Conservation (phyloP, 23 red algal genomes). For the Gracilariopsis chorda region DNA sequence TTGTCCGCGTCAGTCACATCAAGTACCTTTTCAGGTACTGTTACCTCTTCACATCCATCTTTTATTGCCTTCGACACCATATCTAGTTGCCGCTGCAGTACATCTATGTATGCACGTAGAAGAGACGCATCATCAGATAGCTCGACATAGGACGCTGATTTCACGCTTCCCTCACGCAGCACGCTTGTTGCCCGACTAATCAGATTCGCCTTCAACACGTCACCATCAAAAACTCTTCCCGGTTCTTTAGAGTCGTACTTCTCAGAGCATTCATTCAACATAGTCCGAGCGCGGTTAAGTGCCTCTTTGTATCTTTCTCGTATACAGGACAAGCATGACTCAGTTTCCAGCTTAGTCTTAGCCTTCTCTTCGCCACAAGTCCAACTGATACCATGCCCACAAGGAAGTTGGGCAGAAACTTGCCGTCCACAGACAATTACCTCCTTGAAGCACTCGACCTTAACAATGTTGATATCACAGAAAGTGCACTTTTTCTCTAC, state of each 20-base stretch:
- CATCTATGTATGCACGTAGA: background rate
- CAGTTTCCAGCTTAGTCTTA: background rate
- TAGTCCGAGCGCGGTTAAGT: background rate
- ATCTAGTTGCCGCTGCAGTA: background rate
- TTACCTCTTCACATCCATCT: background rate
- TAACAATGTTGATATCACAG: background rate
- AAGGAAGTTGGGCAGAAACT: background rate
- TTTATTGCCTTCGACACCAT: background rate
- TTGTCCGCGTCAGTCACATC: background rate
- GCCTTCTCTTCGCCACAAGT: constrained; percentile 46
- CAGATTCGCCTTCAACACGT: background rate
- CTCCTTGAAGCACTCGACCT: constrained; percentile 23
- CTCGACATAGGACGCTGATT: background rate
- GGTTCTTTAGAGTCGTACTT: background rate
- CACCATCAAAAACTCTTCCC: background rate
- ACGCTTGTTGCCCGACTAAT: background rate
- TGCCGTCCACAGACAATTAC: background rate
- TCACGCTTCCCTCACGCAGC: background rate
- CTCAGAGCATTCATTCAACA: background rate
- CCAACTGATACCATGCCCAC: constrained; percentile 31
- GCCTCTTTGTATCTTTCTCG: background rate
- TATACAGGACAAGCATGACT: constrained; percentile 15
- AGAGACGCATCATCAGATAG: background rate
- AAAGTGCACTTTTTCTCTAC: constrained; percentile 35
- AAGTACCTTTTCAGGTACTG: background rate